Evolutionary conservation across 345 rosid genomes (phyloP).

Genomic region (Eucalyptus leucophloia): DNA sequence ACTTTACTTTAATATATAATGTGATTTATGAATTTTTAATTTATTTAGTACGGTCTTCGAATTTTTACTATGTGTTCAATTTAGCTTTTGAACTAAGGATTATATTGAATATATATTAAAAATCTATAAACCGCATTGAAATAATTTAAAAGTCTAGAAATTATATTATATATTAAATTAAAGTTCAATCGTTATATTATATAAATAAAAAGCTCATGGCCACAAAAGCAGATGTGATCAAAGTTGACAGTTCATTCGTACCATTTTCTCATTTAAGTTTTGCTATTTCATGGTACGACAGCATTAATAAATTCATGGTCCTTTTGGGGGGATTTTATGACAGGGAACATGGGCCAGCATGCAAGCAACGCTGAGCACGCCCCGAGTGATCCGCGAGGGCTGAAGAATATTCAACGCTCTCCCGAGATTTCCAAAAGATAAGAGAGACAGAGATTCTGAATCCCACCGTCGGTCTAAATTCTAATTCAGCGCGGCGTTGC

Average conservation of each 20-base stretch:
- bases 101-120: too few species aligned
- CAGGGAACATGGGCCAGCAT: background rate
- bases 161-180: too few species aligned
- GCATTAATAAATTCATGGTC: background rate
- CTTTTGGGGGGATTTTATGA: background rate
- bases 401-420: background rate
- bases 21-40: too few species aligned
- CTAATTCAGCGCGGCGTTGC: background rate
- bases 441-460: background rate
- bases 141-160: too few species aligned
- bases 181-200: fast-evolving
- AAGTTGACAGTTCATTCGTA: too few species aligned
- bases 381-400: background rate
- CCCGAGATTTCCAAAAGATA: background rate
- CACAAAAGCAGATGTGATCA: fast-evolving
- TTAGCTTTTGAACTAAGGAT: too few species aligned
- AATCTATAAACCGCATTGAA: fast-evolving
- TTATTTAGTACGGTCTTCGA: too few species aligned
- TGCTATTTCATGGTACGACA: background rate
- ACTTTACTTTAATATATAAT: too few species aligned
- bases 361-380: background rate
- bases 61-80: too few species aligned
- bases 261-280: background rate
- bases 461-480: background rate
- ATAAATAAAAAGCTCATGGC: too few species aligned